phyloP scores from a whole-genome alignment of 495 filamentous ascomycete genomes.

The Paragyromitra xinjiangensis region DNA sequence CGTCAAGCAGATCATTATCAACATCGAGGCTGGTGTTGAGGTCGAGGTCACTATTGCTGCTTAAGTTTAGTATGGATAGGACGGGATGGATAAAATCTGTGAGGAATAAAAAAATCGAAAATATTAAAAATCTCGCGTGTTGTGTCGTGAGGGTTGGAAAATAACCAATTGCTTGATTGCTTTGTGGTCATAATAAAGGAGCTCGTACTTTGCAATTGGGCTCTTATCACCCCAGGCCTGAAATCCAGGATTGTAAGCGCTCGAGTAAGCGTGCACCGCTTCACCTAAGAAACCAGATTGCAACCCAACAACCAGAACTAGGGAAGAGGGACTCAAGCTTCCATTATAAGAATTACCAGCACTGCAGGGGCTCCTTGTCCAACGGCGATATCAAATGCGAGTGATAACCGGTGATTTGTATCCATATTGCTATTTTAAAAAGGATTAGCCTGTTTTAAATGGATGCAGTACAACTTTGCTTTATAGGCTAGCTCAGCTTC shows the following conservation, averaged over 20 bases:
- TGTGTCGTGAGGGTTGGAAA: neutral
- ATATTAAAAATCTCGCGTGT: neutral
- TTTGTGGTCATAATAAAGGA: no score
- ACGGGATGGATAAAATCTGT: neutral
- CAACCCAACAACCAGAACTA: no score
- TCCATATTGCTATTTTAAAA: neutral
- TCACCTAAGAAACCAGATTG: no score
- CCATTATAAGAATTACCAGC: no score
- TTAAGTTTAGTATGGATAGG: constrained; percentile 62
- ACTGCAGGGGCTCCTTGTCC: neutral
- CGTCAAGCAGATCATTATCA: constrained; percentile 99
- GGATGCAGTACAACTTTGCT: no score
- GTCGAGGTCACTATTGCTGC: constrained; percentile 99
- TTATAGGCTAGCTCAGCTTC: no score
- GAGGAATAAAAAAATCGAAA: constrained; percentile 3
- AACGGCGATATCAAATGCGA: neutral
- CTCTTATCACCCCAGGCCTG: no score
- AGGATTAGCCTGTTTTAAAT: no score
- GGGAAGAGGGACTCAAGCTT: no score
- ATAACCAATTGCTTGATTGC: neutral
- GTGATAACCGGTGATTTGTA: neutral
- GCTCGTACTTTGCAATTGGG: no score
- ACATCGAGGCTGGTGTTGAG: constrained; percentile 99
- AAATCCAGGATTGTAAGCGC: no score
- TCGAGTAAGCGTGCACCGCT: no score